Conservation (phyloP, 768 basidiomycete genomes). For the Strobilomyces echinocephalus region DNA sequence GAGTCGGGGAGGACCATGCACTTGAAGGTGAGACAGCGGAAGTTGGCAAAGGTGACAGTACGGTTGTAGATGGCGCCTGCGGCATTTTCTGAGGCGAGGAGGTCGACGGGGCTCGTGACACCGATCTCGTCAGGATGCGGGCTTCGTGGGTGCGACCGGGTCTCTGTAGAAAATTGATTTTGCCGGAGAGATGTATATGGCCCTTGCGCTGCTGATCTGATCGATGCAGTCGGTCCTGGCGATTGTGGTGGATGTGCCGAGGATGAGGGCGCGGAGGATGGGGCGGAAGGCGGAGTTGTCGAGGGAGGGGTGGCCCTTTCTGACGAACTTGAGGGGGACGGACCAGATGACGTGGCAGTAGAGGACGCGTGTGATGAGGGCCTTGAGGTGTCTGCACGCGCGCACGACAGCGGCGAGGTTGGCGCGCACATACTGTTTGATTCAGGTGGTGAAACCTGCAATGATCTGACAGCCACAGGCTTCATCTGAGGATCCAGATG, state of each 20-base stretch:
- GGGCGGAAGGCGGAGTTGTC: conserved; percentile 5
- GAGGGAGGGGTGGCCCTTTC: conserved; percentile 20
- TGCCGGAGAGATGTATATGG: conserved; percentile 18
- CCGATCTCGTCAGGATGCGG: conserved; percentile 23
- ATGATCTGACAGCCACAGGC: too few relatives aligned
- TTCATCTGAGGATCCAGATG: too few relatives aligned
- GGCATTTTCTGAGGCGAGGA: conserved; percentile 18
- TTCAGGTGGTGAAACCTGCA: too few relatives aligned
- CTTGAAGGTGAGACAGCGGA: conserved; percentile 36
- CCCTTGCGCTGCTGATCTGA: conserved; percentile 26
- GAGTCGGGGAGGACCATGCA: conserved; percentile 34
- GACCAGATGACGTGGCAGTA: conserved; percentile 35
- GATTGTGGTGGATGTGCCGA: conserved; percentile 23
- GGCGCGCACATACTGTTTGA: too few relatives aligned
- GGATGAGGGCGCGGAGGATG: conserved; percentile 20
- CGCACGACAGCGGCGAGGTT: conserved; percentile 32
- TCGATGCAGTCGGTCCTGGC: conserved; percentile 23
- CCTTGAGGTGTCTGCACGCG: conserved; percentile 29
- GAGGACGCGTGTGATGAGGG: conserved; percentile 27
- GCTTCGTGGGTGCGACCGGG: conserved; percentile 21
- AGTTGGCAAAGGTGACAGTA: conserved; percentile 27
- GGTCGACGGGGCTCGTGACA: conserved; percentile 16
- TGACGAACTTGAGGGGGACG: conserved; percentile 25
- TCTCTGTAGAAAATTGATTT: conserved; percentile 13
- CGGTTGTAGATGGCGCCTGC: conserved; percentile 20